These are phyloP conservation scores for Camelina laxa DNA, from an alignment of 345 rosid species.

Conservation along the genomic window DNA sequence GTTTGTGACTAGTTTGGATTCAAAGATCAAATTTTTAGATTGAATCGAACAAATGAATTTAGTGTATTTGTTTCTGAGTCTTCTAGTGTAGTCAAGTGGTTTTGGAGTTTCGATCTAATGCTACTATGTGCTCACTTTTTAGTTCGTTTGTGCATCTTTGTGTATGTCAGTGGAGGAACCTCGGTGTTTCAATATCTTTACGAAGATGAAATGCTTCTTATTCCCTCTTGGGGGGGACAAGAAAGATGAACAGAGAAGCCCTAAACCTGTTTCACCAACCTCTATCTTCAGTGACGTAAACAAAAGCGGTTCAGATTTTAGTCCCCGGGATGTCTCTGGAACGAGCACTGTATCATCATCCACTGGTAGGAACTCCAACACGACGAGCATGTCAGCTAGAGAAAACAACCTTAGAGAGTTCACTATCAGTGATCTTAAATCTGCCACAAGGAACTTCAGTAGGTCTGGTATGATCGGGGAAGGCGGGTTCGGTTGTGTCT, in stretches of 20 bases:
- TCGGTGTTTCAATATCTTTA: conserved; percentile 21
- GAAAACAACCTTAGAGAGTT: conserved; percentile 72
- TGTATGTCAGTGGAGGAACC: conserved; percentile 38
- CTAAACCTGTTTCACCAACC: conserved; percentile 48
- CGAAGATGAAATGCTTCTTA: conserved; percentile 71
- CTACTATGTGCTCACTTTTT: background rate
- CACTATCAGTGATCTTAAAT: conserved; percentile 72
- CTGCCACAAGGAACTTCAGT: conserved; percentile 84
- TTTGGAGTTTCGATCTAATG: background rate
- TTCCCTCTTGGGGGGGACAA: conserved; percentile 56
- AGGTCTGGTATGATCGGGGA: conserved; percentile 84
- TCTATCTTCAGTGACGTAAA: conserved; percentile 49
- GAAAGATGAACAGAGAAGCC: conserved; percentile 57
- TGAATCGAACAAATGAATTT: background rate
- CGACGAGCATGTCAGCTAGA: conserved; percentile 52
- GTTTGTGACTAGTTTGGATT: conserved; percentile 8
- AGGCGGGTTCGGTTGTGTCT: conserved; percentile 95
- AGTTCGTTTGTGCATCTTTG: conserved; percentile 2
- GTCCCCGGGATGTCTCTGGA: conserved; percentile 57
- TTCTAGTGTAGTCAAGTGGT: background rate
- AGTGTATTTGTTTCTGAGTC: background rate
- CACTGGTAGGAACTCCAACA: conserved; percentile 50
- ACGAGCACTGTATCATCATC: conserved; percentile 66
- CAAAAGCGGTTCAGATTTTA: conserved; percentile 56
- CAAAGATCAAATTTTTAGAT: conserved; percentile 14